phyloP scores from a whole-genome alignment of 2,329 filamentous ascomycete species.

The Cladorrhinum sp. region DNA sequence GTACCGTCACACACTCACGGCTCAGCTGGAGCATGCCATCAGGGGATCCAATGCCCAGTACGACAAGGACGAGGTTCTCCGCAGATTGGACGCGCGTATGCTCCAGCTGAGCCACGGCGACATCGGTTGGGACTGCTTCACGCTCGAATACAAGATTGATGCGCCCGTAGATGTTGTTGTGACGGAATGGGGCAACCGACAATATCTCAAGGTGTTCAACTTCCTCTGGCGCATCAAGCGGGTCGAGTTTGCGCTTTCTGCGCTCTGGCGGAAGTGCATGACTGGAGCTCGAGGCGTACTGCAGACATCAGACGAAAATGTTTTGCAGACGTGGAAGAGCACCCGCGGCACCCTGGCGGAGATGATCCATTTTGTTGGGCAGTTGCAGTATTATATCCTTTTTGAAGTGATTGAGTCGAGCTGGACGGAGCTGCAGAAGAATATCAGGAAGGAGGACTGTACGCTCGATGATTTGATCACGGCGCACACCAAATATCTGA shows the following conservation, averaged over 20 bases:
- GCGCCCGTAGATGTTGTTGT: slow-evolving; percentile 96
- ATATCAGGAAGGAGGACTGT: slow-evolving; percentile 78
- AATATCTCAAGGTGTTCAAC: slow-evolving; percentile 99
- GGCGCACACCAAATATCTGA: slow-evolving; percentile 86
- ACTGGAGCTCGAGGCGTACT: slow-evolving; percentile 91
- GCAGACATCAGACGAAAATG: slow-evolving; percentile 64
- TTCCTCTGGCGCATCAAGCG: slow-evolving; percentile 98
- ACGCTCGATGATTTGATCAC: slow-evolving; percentile 94
- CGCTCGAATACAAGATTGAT: slow-evolving; percentile 96
- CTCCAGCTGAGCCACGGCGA: slow-evolving; percentile 93
- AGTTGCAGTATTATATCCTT: slow-evolving; percentile 96
- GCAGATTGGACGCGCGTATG: slow-evolving; percentile 95
- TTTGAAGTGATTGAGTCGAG: slow-evolving; percentile 98
- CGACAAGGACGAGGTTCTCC: slow-evolving; percentile 86
- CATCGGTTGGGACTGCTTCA: slow-evolving; percentile 99
- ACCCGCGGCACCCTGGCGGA: slow-evolving; percentile 87
- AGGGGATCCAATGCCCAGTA: slow-evolving; percentile 96
- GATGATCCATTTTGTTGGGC: slow-evolving; percentile 97
- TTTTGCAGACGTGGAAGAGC: slow-evolving; percentile 81
- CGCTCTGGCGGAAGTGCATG: slow-evolving; percentile 93
- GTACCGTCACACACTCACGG: slow-evolving; percentile 93
- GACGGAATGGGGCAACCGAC: slow-evolving; percentile 89
- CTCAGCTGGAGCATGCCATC: slow-evolving; percentile 96
- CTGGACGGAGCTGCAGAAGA: slow-evolving; percentile 85
- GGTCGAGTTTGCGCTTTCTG: slow-evolving; percentile 88